Conservation (phyloP, 371 early-diverging fungal species). For the Entomophthora muscae region DNA sequence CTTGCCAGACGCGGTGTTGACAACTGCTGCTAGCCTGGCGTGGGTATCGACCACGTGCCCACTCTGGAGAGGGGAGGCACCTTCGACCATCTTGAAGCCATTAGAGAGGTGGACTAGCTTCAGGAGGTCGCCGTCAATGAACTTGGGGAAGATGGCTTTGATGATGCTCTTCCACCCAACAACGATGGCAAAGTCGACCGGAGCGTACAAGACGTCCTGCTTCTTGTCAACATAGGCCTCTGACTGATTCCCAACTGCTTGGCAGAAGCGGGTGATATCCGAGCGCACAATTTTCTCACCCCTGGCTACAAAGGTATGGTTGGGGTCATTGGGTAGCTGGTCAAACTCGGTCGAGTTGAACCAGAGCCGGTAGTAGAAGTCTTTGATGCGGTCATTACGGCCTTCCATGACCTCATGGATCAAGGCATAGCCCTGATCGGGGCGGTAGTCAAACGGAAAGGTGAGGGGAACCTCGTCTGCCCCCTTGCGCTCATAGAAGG, state of each 20-base stretch:
- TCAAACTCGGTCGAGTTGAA: slow-evolving; percentile 33
- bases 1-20: slow-evolving; percentile 78
- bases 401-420: slow-evolving; percentile 92
- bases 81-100: slow-evolving; percentile 76
- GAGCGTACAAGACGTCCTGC: slow-evolving; percentile 43
- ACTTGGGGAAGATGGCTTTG: too few relatives aligned
- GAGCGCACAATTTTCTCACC: slow-evolving; percentile 37
- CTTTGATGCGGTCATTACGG: too few relatives aligned
- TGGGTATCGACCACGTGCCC: slow-evolving; percentile 72
- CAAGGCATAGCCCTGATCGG: slow-evolving; percentile 59
- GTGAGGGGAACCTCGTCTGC: slow-evolving; percentile 42
- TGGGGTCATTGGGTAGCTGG: slow-evolving; percentile 30
- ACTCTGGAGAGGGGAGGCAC: slow-evolving; percentile 58
- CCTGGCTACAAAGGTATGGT: slow-evolving; percentile 38
- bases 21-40: slow-evolving; percentile 51
- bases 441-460: slow-evolving; percentile 60
- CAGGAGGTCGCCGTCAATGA: too few relatives aligned
- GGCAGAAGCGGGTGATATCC: slow-evolving; percentile 65
- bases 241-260: slow-evolving; percentile 79
- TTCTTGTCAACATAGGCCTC: slow-evolving; percentile 58
- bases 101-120: slow-evolving; percentile 86
- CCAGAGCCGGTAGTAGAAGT: slow-evolving; percentile 82
- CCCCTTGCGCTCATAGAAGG: slow-evolving; percentile 44
- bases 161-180: too few relatives aligned
- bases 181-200: too few relatives aligned